Evolutionary conservation across 2,329 filamentous ascomycete genomes (phyloP).

Genomic region (Rhynchosporium agropyri): DNA sequence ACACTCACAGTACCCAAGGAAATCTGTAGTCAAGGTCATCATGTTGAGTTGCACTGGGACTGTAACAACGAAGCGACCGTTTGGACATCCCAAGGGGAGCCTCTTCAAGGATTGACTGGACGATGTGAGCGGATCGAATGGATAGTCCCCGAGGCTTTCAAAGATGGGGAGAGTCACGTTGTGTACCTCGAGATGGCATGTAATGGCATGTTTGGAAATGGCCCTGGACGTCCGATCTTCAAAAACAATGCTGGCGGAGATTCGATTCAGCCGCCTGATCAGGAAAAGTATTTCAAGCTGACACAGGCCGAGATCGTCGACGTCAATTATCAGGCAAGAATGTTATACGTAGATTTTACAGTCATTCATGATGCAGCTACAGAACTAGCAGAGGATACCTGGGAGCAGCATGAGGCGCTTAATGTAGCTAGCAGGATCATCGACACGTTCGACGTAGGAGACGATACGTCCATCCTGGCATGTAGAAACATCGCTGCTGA

Average conservation of each 20-base stretch:
- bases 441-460: slow-evolving; percentile 81
- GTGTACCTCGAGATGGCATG: slow-evolving; percentile 99
- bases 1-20: slow-evolving; percentile 74
- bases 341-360: slow-evolving; percentile 91
- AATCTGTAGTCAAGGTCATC: slow-evolving; percentile 72
- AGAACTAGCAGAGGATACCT: slow-evolving; percentile 86
- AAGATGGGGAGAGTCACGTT: slow-evolving; percentile 81
- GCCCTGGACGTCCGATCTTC: slow-evolving; percentile 47
- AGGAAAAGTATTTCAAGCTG: slow-evolving; percentile 78
- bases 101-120: slow-evolving; percentile 88
- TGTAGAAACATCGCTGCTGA: slow-evolving; percentile 80
- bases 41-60: slow-evolving; percentile 93
- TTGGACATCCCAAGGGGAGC: slow-evolving; percentile 85
- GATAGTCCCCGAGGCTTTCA: slow-evolving; percentile 80
- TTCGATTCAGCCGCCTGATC: slow-evolving; percentile 83
- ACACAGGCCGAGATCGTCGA: slow-evolving; percentile 82
- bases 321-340: slow-evolving; percentile 82
- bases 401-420: slow-evolving; percentile 85
- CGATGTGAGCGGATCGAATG: slow-evolving; percentile 88
- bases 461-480: slow-evolving; percentile 75
- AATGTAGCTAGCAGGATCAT: slow-evolving; percentile 89
- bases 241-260: slow-evolving; percentile 61
- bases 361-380: slow-evolving; percentile 90
- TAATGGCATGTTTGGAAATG: slow-evolving; percentile 98
- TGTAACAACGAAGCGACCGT: slow-evolving; percentile 91